phyloP scores from a whole-genome alignment of 2,329 filamentous ascomycete genomes.

The Cercospora citrullina region DNA sequence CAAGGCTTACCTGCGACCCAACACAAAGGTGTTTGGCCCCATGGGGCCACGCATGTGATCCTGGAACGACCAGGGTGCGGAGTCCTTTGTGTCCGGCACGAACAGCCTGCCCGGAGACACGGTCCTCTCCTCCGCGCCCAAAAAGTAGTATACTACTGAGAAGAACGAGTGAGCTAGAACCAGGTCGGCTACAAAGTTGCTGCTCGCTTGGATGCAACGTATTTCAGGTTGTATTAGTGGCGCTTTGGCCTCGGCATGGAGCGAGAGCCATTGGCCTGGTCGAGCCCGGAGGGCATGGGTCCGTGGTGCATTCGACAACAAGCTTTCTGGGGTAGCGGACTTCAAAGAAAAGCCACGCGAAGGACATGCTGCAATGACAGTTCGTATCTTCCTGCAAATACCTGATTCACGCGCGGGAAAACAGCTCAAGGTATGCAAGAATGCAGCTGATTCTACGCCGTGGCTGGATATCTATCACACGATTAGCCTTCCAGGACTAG shows the following conservation, averaged over 20 bases:
- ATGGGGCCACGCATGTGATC: constrained; percentile 2
- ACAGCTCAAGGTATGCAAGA: neutral
- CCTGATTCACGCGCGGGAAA: neutral
- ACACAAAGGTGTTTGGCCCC: neutral
- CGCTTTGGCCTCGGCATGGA: constrained; percentile 6
- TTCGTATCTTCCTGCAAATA: neutral
- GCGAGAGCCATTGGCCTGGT: constrained; percentile 8
- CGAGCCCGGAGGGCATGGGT: constrained; percentile 13
- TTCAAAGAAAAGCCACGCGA: neutral
- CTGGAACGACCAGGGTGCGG: constrained; percentile 11
- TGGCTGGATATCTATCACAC: neutral
- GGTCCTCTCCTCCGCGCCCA: constrained; percentile 14
- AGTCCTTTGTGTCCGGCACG: constrained; percentile 10
- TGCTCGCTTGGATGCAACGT: constrained; percentile 2
- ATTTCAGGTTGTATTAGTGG: constrained; percentile 13
- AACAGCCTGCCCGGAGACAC: constrained; percentile 13
- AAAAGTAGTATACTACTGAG: neutral
- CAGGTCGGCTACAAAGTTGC: neutral
- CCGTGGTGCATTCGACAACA: constrained; percentile 6
- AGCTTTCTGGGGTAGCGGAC: constrained; percentile 14
- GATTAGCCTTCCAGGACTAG: neutral
- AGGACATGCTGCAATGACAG: neutral
- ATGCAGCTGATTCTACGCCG: neutral
- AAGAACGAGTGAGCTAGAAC: neutral
- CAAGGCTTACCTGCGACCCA: constrained; percentile 6